Evolutionary conservation across 352 stramenopile species (phyloP).

Genomic region (Phytophthora meadii): DNA sequence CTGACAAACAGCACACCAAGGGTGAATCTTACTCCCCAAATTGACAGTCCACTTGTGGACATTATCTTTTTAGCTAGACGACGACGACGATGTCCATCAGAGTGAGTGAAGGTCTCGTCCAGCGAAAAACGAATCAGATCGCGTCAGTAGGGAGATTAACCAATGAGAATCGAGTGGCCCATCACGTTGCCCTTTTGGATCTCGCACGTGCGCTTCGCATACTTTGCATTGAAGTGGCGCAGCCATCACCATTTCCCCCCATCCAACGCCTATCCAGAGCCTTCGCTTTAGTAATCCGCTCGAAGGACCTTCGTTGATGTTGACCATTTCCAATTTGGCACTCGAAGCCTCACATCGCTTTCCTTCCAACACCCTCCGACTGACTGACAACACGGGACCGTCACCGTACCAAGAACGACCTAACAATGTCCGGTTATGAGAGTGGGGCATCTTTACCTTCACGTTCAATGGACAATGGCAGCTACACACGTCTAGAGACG

Average conservation of each 20-base stretch:
- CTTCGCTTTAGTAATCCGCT: slow-evolving; percentile 3
- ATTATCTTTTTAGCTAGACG: no score
- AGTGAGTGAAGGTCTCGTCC: slow-evolving; percentile 23
- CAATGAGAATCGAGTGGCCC: slow-evolving; percentile 15
- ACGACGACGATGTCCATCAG: no score
- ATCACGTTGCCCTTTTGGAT: slow-evolving; percentile 25
- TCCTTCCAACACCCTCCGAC: not conserved
- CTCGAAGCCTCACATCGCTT: slow-evolving; percentile 26
- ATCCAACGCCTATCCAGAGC: slow-evolving; percentile 11
- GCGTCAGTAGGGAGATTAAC: slow-evolving; percentile 32
- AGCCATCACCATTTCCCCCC: slow-evolving; percentile 26
- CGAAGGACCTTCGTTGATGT: not conserved
- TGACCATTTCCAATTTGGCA: slow-evolving; percentile 35
- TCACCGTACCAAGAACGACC: not conserved
- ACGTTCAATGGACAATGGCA: slow-evolving; percentile 33
- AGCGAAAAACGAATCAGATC: slow-evolving; percentile 38
- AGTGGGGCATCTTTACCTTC: slow-evolving; percentile 38
- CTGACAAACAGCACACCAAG: not conserved
- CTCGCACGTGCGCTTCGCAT: slow-evolving; percentile 30
- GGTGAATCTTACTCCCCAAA: no score
- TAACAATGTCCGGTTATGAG: slow-evolving; percentile 50
- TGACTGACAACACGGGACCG: not conserved
- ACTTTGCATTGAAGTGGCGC: slow-evolving; percentile 31
- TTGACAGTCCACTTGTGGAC: no score
- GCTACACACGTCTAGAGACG: slow-evolving; percentile 35